Percentiles rank a stretch among this genome's conserved stretches.
Conservation (phyloP, 768 basidiomycete genomes). For the Dacryopinax spathularia region DNA sequence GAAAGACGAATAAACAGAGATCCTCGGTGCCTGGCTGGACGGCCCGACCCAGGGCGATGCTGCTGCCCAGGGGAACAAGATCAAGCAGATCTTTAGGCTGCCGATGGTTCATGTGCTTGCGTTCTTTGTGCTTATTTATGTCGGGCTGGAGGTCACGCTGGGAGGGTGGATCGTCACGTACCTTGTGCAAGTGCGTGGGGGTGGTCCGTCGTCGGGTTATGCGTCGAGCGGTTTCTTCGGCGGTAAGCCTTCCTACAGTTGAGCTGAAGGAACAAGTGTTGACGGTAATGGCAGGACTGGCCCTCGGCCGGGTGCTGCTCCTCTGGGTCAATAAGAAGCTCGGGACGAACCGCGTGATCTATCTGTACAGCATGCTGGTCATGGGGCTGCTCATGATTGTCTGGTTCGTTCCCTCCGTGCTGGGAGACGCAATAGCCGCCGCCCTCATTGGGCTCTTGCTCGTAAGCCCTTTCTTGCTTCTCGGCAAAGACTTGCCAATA, state of each 20-base stretch:
- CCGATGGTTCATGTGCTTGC: conserved; percentile 49
- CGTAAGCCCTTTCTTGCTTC: not conserved
- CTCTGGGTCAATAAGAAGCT: conserved; percentile 6
- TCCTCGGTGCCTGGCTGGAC: not conserved
- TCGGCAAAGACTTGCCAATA: not conserved
- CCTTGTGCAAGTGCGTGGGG: conserved; percentile 32
- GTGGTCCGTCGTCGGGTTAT: conserved; percentile 36
- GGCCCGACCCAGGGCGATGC: not conserved
- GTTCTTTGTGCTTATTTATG: conserved; percentile 50
- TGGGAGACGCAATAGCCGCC: conserved; percentile 8
- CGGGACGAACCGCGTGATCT: not conserved
- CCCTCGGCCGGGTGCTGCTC: not conserved
- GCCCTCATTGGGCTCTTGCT: conserved; percentile 9
- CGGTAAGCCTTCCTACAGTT: conserved; percentile 21
- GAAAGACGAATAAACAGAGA: too few relatives aligned
- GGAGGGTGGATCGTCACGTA: conserved; percentile 43
- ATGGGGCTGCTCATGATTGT: conserved; percentile 9
- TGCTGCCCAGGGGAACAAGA: conserved; percentile 4
- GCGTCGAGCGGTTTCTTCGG: conserved; percentile 39
- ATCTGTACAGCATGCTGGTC: not conserved
- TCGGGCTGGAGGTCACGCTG: conserved; percentile 48
- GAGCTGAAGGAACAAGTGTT: too few relatives aligned
- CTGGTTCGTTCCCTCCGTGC: conserved; percentile 11
- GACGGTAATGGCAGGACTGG: not conserved
- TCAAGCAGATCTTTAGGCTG: conserved; percentile 34